Evolutionary conservation across 352 stramenopile genomes (phyloP).

Genomic region (Lagenidium sp.): DNA sequence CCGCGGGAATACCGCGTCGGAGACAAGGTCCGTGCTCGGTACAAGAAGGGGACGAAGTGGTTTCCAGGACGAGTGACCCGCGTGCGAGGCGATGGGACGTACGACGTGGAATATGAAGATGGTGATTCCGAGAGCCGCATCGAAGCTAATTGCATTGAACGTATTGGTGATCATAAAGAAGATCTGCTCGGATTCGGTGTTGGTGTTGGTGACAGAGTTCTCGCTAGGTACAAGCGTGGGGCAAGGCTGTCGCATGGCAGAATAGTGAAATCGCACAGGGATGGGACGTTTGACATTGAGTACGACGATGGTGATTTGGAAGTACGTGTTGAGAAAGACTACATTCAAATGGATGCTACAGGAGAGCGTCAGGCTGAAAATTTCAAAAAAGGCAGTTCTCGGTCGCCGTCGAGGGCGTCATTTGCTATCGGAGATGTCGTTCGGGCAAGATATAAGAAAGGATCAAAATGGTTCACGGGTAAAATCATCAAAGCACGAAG

Average conservation of each 20-base stretch:
- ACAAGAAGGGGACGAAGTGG: conserved; percentile 24
- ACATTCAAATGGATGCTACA: neutral
- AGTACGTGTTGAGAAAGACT: conserved; percentile 9
- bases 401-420: neutral
- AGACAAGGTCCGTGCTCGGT: conserved; percentile 26
- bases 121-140: conserved; percentile 5
- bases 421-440: conserved; percentile 14
- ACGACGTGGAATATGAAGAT: conserved; percentile 33
- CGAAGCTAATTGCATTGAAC: neutral
- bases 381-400: neutral
- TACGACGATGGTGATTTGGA: conserved; percentile 58
- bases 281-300: conserved; percentile 43
- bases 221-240: conserved; percentile 29
- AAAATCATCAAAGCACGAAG: conserved; percentile 30
- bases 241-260: conserved; percentile 29
- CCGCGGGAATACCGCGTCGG: neutral
- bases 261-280: conserved; percentile 28
- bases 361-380: neutral
- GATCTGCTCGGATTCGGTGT: neutral
- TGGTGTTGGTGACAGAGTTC: conserved; percentile 13
- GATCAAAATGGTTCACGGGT: conserved; percentile 27
- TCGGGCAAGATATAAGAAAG: conserved; percentile 28
- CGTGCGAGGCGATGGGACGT: conserved; percentile 36
- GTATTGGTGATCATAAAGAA: neutral
- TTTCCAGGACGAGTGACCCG: conserved; percentile 25